Conservation (phyloP, 768 basidiomycete species). For the Gautieria morchelliformis region DNA sequence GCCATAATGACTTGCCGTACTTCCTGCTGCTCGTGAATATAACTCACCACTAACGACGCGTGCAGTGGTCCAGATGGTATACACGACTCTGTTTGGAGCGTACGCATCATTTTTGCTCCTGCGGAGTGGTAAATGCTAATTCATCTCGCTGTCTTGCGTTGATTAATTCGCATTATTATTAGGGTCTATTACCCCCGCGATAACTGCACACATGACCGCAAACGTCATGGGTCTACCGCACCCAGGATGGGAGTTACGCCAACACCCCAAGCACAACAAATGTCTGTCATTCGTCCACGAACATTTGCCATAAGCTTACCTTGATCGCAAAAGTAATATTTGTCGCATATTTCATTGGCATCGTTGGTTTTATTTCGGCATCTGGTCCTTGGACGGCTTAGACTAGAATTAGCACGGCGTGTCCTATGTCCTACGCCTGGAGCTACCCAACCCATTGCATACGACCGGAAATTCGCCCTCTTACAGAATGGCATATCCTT, state of each 20-base stretch:
- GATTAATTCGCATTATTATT: neutral
- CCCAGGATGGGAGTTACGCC: too few species aligned
- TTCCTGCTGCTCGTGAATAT: slow-evolving; percentile 13
- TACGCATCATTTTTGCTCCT: slow-evolving; percentile 81
- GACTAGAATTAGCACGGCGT: too few species aligned
- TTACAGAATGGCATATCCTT: too few species aligned
- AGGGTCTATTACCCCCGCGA: too few species aligned
- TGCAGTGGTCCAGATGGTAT: slow-evolving; percentile 83
- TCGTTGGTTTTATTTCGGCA: slow-evolving; percentile 46
- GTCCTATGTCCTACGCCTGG: too few species aligned
- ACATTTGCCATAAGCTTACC: too few species aligned
- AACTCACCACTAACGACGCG: slow-evolving; percentile 2
- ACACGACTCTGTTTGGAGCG: slow-evolving; percentile 89
- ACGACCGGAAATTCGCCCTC: too few species aligned
- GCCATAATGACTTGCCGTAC: slow-evolving; percentile 50
- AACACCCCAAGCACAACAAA: slow-evolving; percentile 36
- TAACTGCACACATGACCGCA: too few species aligned
- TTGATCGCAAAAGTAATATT: slow-evolving; percentile 37
- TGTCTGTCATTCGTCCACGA: slow-evolving; percentile 31
- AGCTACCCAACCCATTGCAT: too few species aligned
- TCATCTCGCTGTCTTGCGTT: too few species aligned
- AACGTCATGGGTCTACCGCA: too few species aligned
- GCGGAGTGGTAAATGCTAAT: slow-evolving; percentile 47
- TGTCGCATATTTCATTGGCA: slow-evolving; percentile 46
- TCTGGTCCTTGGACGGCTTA: slow-evolving; percentile 40